phyloP scores from a whole-genome alignment of 2,329 filamentous ascomycete species.

The Davidsoniella neocaledoniae region DNA sequence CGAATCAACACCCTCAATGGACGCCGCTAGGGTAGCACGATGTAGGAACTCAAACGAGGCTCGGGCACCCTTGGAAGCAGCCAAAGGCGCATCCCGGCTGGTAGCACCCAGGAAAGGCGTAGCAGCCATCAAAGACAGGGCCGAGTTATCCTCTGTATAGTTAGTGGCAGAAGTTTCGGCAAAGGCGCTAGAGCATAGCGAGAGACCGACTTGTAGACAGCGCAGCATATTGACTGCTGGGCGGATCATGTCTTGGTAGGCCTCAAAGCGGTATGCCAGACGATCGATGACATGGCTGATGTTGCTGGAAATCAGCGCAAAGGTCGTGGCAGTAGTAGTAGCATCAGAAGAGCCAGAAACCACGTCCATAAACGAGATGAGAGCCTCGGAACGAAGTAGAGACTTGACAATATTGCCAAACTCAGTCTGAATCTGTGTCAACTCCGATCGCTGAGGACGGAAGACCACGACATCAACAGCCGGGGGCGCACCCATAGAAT shows the following conservation, averaged over 20 bases:
- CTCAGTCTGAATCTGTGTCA: slow-evolving; percentile 62
- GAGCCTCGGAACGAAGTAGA: slow-evolving; percentile 30
- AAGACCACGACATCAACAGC: slow-evolving; percentile 48
- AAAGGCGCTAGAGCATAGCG: slow-evolving; percentile 32
- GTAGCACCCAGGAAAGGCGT: slow-evolving; percentile 40
- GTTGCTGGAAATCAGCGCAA: slow-evolving; percentile 36
- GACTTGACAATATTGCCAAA: slow-evolving; percentile 60
- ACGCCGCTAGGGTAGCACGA: slow-evolving; percentile 24
- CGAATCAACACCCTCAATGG: slow-evolving; percentile 28
- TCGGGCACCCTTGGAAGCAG: slow-evolving; percentile 14
- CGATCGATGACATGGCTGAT: slow-evolving; percentile 54
- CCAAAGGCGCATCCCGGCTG: slow-evolving; percentile 14
- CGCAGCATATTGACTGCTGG: slow-evolving; percentile 66
- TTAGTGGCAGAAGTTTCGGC: slow-evolving; percentile 16
- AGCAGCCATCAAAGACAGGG: slow-evolving; percentile 23
- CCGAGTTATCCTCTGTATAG: background rate
- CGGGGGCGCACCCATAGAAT: slow-evolving; percentile 48
- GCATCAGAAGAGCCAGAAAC: slow-evolving; percentile 13
- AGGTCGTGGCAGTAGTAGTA: slow-evolving; percentile 23
- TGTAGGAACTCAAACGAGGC: slow-evolving; percentile 32
- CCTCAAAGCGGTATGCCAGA: slow-evolving; percentile 51
- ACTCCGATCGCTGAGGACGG: slow-evolving; percentile 50
- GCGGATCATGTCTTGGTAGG: slow-evolving; percentile 71
- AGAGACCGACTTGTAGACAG: slow-evolving; percentile 60
- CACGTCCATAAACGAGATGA: slow-evolving; percentile 15